Base-by-base conservation (phyloP, 2,329 filamentous ascomycete genomes). In the Epichloe gansuensis region DNA sequence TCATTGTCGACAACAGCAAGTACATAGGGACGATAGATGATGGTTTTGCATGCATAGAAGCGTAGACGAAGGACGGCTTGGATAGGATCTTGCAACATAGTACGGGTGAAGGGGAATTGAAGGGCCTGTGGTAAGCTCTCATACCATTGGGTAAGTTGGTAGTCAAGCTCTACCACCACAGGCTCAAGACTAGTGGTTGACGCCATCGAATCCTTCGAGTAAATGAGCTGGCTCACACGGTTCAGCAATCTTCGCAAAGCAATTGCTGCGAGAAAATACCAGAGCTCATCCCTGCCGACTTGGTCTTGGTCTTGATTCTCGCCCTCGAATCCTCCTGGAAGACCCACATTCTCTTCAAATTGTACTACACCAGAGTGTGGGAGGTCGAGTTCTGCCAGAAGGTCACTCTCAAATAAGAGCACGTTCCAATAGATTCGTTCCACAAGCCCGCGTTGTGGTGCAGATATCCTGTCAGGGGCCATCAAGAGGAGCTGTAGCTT, bases 211-310 rank as follows among this genome's bases (percentile, higher is more conserved):
- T 85, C 81, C 61, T 86, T 85, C 47, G 84, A 85, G 65, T 90
- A 90, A 57, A 90, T 85, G 60, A 89, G 80, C 63, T 89, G 85
- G 69, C 83, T 88, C 61, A 88, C 85, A 54, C 86, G 77, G 65
- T 90, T 90, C 59, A 91, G 75, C 3, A 93, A 77, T 52, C 88
- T 75, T 46, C 87, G 80, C 12, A 93, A 72, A 4, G 86, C 87
- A 56, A 93, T 91, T 62, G 91, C 87, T 39, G 88, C 87, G 34
- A 91, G 72, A 60, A 91, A 91, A 63, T 93, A 93, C 86, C 88
- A 91, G 13, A 91, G 72, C 54, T 91, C 86, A 60, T 91, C 88
- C 48, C 81, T 78, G 12, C 85, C 86, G 7, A 82, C 79, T 25
- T 50, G 35, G 13, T 49, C 37, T 6, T 78, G 72, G 57, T 80